Conservation (phyloP, 306 rosid genomes). For the Hippophae tibetana region DNA sequence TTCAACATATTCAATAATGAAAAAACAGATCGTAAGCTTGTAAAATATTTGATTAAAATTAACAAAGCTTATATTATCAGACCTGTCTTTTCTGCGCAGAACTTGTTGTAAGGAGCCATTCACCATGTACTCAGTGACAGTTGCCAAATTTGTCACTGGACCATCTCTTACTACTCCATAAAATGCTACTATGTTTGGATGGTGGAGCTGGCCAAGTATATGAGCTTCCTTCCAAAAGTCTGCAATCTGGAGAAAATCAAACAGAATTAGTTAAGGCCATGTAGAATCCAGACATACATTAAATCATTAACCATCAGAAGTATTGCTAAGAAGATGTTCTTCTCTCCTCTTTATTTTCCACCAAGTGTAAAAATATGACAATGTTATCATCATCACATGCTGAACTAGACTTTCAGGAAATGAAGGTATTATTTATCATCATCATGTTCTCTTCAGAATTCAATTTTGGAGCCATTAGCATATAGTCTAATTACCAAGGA, state of each 20-base stretch:
- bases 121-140: conserved; percentile 30
- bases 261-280: neutral
- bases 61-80: neutral
- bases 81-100: conserved; percentile 25
- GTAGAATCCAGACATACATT: too few relatives aligned
- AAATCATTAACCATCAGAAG: too few relatives aligned
- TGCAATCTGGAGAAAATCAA: conserved; percentile 16
- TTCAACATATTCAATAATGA: neutral
- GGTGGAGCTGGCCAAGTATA: conserved; percentile 23
- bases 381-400: too few relatives aligned
- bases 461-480: too few relatives aligned
- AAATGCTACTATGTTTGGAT: conserved; percentile 29
- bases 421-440: too few relatives aligned
- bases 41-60: neutral
- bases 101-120: conserved; percentile 30
- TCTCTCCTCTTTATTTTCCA: too few relatives aligned
- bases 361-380: too few relatives aligned
- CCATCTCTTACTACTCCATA: conserved; percentile 27
- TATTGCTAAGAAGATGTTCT: too few relatives aligned
- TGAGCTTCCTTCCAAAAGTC: conserved; percentile 31
- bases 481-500: too few relatives aligned
- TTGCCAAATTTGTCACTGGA: conserved; percentile 23
- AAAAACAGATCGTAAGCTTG: neutral
- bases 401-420: too few relatives aligned
- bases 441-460: too few relatives aligned